These are phyloP conservation scores for Paramecium sexaurelia DNA, from an alignment of 73 alveolate species.

Conservation along the genomic window DNA sequence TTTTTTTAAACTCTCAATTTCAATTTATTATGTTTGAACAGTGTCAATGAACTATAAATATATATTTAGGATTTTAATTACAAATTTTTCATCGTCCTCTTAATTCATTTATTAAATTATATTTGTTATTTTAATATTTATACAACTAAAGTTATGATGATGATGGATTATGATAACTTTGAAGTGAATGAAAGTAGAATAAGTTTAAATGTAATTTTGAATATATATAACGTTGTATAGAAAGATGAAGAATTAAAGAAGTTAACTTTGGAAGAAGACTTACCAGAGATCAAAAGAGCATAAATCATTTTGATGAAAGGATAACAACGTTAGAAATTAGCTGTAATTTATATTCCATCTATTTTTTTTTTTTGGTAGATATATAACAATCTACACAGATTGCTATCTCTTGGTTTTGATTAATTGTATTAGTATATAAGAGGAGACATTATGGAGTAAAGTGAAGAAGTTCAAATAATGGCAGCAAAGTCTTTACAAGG, in stretches of 20 bases:
- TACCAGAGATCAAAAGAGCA: slow-evolving; percentile 46
- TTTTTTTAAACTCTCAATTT: slow-evolving; percentile 14
- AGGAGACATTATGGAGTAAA: slow-evolving; percentile 21
- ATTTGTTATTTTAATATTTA: background rate
- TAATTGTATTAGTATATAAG: background rate
- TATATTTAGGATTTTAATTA: background rate
- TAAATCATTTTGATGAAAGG: slow-evolving; percentile 20
- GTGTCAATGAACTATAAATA: background rate
- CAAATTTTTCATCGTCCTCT: background rate
- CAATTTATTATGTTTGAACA: background rate
- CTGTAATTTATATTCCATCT: background rate
- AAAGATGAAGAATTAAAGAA: slow-evolving; percentile 31
- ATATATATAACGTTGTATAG: background rate
- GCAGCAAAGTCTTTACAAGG: background rate
- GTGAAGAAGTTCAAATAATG: slow-evolving; percentile 15
- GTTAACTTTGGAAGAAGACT: slow-evolving; percentile 29
- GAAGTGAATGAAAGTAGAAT: background rate
- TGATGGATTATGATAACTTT: background rate
- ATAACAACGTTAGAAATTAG: background rate
- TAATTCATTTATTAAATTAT: background rate
- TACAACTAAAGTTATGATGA: background rate
- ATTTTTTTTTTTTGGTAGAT: background rate
- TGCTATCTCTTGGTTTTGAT: background rate
- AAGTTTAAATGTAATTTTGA: background rate
- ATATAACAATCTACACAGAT: background rate